Evolutionary conservation across 1,284 basidiomycete species (phyloP), one percentile per base, ranked within the genome.

Genomic region (Pulchroboletus neoregius): DNA sequence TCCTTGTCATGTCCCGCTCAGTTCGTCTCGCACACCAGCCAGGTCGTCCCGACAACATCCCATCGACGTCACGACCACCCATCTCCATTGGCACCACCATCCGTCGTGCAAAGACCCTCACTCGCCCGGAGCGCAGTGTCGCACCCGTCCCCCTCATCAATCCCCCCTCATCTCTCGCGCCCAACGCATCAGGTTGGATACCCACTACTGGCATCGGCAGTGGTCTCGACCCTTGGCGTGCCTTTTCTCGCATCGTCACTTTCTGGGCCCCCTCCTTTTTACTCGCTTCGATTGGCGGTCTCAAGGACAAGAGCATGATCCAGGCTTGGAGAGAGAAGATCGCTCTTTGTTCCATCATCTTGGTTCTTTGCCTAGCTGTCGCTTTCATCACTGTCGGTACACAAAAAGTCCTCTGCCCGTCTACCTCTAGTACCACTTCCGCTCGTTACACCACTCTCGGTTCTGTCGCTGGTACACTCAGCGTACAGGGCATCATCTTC

Each of bases 241-340:
- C 90, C 55, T 89, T 90, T 62, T 85, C 88, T 40, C 80, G 80
- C 60, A 62, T 90, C 40, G 75, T 89, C 61, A 94, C 94, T 4
- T 94, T 89, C 65, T 97, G 92, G 92, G 94, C 93, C 4, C 94
- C 94, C 12, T 76, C 81, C 39, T 76, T 84, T 54, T 63, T 94
- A 12, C 78, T 98, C 45, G 70, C 76, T 18, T 80, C 84, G 11
- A 52, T 91, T 5, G 87, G 87, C 48, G 91, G 93, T 39, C 77
- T 98, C 66, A 85, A 80, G 61, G 91, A 94, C 65, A 78, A 79
- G 63, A 73, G 79, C 43, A 74, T 82, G 49, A 76, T 83, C 54
- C 91, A 97, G 69, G 96, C 96, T 1, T 99, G 96, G 96, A 80
- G 96, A 58, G 96, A 99, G 70, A 99, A 99, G 74, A 83, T 97